phyloP scores from a whole-genome alignment of 2,329 filamentous ascomycete species.

The Cryphonectria parasitica region DNA sequence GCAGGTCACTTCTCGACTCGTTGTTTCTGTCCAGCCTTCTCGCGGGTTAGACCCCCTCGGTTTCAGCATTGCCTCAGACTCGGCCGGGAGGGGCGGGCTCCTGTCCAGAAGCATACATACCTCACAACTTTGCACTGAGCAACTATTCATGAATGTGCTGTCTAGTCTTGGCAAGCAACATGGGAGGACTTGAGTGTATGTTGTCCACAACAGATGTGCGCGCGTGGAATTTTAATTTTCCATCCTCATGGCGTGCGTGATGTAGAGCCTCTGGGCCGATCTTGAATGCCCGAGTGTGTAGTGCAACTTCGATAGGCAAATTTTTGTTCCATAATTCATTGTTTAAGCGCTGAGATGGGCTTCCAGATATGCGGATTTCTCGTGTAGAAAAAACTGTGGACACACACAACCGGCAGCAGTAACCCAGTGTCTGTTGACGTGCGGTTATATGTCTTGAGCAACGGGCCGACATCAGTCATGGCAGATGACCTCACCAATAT shows the following conservation, averaged over 20 bases:
- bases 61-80: constrained; percentile 50
- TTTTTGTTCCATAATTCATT: background rate
- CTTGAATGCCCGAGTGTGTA: background rate
- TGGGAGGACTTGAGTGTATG: background rate
- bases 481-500: background rate
- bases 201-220: background rate
- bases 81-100: constrained; percentile 16
- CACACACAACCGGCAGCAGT: background rate
- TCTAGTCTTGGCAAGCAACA: background rate
- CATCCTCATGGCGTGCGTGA: background rate
- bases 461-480: background rate
- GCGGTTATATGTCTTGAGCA: background rate
- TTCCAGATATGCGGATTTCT: background rate
- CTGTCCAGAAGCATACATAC: background rate
- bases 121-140: background rate
- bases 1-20: constrained; percentile 18
- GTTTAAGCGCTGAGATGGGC: background rate
- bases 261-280: background rate
- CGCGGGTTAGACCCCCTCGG: constrained; percentile 30
- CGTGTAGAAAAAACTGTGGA: background rate
- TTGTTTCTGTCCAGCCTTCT: constrained; percentile 11
- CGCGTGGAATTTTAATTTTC: background rate
- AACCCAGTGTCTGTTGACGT: too few relatives aligned
- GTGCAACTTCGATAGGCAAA: background rate
- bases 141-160: background rate